phyloP scores from a whole-genome alignment of 2,329 filamentous ascomycete genomes.

The Exophiala phaeomuriformis region DNA sequence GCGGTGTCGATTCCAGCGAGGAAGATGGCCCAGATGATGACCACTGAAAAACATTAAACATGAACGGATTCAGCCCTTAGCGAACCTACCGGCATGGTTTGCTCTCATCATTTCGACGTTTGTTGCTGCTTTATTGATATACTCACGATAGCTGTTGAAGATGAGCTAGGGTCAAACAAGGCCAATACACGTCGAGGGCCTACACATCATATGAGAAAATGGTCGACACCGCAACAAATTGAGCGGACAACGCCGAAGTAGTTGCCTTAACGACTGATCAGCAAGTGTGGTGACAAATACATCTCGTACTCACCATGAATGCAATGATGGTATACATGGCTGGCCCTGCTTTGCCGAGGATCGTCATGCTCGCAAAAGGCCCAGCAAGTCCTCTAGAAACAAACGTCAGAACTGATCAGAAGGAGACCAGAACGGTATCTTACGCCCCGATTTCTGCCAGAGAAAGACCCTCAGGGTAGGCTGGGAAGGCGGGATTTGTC shows the following conservation, averaged over 20 bases:
- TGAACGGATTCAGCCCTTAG: neutral
- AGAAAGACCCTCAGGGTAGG: slow-evolving; percentile 27
- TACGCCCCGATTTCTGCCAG: slow-evolving; percentile 19
- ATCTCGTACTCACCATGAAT: slow-evolving; percentile 56
- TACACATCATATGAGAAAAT: slow-evolving; percentile 49
- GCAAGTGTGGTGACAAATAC: neutral
- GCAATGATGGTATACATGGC: slow-evolving; percentile 69
- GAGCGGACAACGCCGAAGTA: slow-evolving; percentile 45
- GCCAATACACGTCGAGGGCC: neutral
- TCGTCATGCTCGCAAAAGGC: slow-evolving; percentile 73
- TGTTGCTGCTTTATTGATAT: slow-evolving; percentile 38
- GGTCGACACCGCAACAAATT: slow-evolving; percentile 48
- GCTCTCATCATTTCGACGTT: slow-evolving; percentile 11
- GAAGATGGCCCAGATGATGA: slow-evolving; percentile 10
- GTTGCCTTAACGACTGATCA: neutral
- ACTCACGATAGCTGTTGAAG: slow-evolving; percentile 29
- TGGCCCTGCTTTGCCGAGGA: slow-evolving; percentile 74
- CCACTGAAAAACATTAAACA: neutral
- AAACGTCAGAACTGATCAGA: slow-evolving; percentile 30
- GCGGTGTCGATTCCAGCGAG: slow-evolving; percentile 10
- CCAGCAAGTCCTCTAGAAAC: slow-evolving; percentile 53
- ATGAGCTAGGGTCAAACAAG: neutral
- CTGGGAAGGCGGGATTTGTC: slow-evolving; percentile 37
- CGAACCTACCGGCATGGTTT: slow-evolving; percentile 3
- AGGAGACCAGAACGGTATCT: slow-evolving; percentile 9